phyloP scores from a whole-genome alignment of 129 eudicot species.

The Apium graveolens region DNA sequence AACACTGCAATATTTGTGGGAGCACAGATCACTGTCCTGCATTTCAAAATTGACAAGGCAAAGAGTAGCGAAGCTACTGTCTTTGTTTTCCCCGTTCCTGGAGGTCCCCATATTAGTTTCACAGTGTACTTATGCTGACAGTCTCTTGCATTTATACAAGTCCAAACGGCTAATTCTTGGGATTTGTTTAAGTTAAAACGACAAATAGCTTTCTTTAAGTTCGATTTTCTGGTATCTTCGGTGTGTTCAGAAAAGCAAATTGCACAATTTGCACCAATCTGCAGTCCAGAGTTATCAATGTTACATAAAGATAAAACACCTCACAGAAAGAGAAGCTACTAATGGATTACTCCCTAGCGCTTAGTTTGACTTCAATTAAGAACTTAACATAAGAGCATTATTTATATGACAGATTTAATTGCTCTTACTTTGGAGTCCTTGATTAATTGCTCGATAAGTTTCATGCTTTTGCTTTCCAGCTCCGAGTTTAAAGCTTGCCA shows the following conservation, averaged over 20 bases:
- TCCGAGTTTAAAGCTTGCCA: conserved; percentile 59
- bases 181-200: conserved; percentile 40
- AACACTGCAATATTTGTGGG: conserved; percentile 66
- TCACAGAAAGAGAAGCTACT: neutral
- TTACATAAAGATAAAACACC: neutral
- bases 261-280: conserved; percentile 30
- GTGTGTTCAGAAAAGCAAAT: conserved; percentile 19
- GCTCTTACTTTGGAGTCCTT: conserved; percentile 37
- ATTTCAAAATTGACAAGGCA: conserved; percentile 26
- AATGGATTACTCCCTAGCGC: neutral
- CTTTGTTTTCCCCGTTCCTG: conserved; percentile 84
- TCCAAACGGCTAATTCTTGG: conserved; percentile 42
- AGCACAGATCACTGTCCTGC: conserved; percentile 56
- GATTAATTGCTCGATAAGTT: conserved; percentile 39
- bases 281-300: neutral
- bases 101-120: conserved; percentile 88
- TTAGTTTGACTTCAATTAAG: neutral
- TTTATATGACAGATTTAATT: neutral
- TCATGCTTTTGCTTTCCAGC: conserved; percentile 27
- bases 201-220: conserved; percentile 14
- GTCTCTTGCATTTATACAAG: conserved; percentile 30
- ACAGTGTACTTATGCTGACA: conserved; percentile 27
- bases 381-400: neutral
- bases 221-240: neutral
- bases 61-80: conserved; percentile 39